phyloP scores from a whole-genome alignment of 441 rosid species.

The Aquilaria agallochum region DNA sequence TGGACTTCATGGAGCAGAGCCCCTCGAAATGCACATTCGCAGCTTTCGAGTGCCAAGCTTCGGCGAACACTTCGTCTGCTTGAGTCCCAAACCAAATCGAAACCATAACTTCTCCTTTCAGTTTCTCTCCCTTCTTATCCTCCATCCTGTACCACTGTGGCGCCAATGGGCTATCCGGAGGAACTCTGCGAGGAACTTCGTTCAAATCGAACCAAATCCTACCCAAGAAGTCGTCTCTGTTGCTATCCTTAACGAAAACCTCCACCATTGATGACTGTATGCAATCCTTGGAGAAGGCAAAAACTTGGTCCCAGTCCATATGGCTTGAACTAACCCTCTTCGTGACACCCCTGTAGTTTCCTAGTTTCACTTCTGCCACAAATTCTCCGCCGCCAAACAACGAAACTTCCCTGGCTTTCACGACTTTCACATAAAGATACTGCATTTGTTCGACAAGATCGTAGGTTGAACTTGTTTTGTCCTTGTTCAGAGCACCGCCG shows the following conservation, averaged over 20 bases:
- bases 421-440: conserved; percentile 44
- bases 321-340: conserved; percentile 28
- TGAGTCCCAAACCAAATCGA: conserved; percentile 56
- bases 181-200: conserved; percentile 45
- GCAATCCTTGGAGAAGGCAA: conserved; percentile 51
- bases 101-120: conserved; percentile 41
- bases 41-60: conserved; percentile 53
- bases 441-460: conserved; percentile 67
- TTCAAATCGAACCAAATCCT: conserved; percentile 42
- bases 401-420: conserved; percentile 38
- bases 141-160: conserved; percentile 54
- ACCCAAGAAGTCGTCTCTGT: conserved; percentile 40
- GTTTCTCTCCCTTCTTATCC: conserved; percentile 28
- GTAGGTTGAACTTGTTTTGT: conserved; percentile 49
- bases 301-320: conserved; percentile 47
- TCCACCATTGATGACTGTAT: conserved; percentile 50
- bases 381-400: conserved; percentile 29
- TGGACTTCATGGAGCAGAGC: conserved; percentile 40
- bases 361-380: conserved; percentile 42
- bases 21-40: conserved; percentile 39
- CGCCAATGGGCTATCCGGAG: conserved; percentile 54
- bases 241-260: conserved; percentile 39
- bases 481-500: conserved; percentile 36
- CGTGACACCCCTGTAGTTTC: conserved; percentile 47
- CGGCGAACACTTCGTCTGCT: conserved; percentile 50